A percentile compares a stretch with the other conserved stretches of the same genome.
Evolutionary conservation across 139 green algal genomes (phyloP).

Genomic region (Pseudopediastrum boryanum): DNA sequence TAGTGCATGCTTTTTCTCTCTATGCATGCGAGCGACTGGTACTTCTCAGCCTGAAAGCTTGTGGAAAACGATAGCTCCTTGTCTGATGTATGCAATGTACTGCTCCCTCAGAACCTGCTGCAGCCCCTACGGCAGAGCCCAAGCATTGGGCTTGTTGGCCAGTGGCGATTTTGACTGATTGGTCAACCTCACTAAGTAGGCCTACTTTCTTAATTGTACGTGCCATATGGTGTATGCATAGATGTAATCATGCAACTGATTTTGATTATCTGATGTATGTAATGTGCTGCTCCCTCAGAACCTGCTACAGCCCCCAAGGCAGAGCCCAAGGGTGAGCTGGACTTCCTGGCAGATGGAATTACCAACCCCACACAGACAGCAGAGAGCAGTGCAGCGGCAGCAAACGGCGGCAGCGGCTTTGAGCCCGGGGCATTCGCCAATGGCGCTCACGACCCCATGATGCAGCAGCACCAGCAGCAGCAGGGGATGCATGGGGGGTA

Average conservation of each 20-base stretch:
- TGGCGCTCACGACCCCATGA: not conserved
- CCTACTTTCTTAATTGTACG: too few species aligned
- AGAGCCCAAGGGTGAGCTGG: slow-evolving; percentile 15
- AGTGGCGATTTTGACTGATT: too few species aligned
- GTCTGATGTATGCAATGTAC: not conserved
- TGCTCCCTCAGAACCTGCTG: not conserved
- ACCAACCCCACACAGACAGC: slow-evolving; percentile 1
- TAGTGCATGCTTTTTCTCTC: too few species aligned
- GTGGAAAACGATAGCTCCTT: too few species aligned
- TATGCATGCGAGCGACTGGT: too few species aligned
- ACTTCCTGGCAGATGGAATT: slow-evolving; percentile 37
- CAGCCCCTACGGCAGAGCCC: not conserved
- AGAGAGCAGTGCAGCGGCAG: too few species aligned
- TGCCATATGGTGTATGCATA: too few species aligned
- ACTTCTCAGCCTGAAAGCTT: too few species aligned
- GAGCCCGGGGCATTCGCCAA: slow-evolving; percentile 32
- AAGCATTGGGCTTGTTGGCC: slow-evolving; percentile 29
- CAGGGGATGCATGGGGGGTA: not conserved
- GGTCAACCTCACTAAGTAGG: too few species aligned
- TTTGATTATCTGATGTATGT: not conserved
- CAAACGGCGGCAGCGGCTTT: not conserved
- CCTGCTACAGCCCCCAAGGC: not conserved
- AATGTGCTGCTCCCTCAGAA: slow-evolving; percentile 1
- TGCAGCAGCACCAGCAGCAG: not conserved
- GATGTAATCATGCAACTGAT: too few species aligned